Evolutionary conservation across 208 protist species (phyloP), one percentile per base, ranked within the genome.

Genomic region (Leishmania tarentolae): DNA sequence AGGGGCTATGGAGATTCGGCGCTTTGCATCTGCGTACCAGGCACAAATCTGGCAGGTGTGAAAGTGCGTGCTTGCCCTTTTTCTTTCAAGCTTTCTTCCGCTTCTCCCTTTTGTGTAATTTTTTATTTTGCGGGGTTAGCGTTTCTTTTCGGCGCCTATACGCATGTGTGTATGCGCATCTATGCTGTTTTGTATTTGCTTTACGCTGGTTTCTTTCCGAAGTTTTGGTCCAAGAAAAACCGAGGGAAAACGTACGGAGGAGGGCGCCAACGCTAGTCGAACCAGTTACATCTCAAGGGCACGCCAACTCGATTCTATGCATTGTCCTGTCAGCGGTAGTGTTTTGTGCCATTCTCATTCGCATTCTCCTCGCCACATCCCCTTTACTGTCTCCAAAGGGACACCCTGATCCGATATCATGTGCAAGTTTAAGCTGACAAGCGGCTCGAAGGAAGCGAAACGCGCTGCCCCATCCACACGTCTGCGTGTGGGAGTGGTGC

Each of bases 11-110:
- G 31, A 31, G 3, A 28, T 72, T 37, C 42, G 15, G 52, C 3
- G 21, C 0, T n/a, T 5, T 52, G 19, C 8, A 28, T 28, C 42
- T 46, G 11, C 42, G 40, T 24, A 46, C 52, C 3, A 35, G 52
- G 1, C 21, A 47, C 42, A 15, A 59, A 3, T 7, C 24, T 59
- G 21, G 21, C 53, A 21, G 53, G 24, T 59, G 53, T 59, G 53
- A n/a, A 59, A 28, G n/a, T 52, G 61, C 74, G 24, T 83, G 52
- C 50, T 37, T 59, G 17, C 0, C 53, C 66, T 59, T 15, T 78
- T 81, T 31, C 7, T 78, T 59, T 76, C 66, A 61, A 75, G 74
- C 46, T 59, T 76, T 75, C 50, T 84, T 9, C 24, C 53, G 78
- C 47, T 76, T 47, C 65, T 37, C 75, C 19, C 68, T 31, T 46